A percentile compares a stretch with the other conserved stretches of the same genome.
Evolutionary conservation across 768 basidiomycete genomes (phyloP).

Genomic region (Leucocoprinus leucothites): DNA sequence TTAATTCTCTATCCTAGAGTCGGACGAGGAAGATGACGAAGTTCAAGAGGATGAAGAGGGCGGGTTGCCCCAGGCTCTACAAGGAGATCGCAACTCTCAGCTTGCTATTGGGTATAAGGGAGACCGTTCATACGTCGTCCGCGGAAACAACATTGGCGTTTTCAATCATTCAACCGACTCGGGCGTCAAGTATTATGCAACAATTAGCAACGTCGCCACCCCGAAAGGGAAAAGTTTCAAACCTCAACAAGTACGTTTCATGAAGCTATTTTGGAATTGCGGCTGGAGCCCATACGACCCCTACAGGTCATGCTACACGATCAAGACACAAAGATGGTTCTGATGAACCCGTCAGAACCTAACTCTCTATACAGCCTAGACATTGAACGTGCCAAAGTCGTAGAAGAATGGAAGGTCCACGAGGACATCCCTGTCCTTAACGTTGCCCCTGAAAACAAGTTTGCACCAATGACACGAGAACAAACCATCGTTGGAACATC

Average conservation of each 20-base stretch:
- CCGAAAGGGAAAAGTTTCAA: constrained; percentile 81
- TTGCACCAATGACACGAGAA: constrained; percentile 87
- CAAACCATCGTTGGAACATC: constrained; percentile 93
- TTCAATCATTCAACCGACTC: constrained; percentile 68
- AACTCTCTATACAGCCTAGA: constrained; percentile 89
- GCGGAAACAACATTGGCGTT: constrained; percentile 89
- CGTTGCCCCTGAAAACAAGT: constrained; percentile 91
- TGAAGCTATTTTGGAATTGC: background rate
- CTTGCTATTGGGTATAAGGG: constrained; percentile 94
- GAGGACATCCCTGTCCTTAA: constrained; percentile 84
- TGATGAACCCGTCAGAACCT: constrained; percentile 80
- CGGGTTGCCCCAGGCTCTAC: constrained; percentile 32
- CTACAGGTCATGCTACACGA: constrained; percentile 91
- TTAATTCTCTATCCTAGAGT: constrained; percentile 27
- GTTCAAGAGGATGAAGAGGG: constrained; percentile 39
- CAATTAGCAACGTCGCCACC: constrained; percentile 80
- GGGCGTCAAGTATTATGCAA: constrained; percentile 80
- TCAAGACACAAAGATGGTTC: constrained; percentile 92
- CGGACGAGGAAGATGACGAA: constrained; percentile 46
- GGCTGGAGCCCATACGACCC: background rate
- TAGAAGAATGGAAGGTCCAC: constrained; percentile 99
- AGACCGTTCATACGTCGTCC: constrained; percentile 89
- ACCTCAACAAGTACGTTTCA: constrained; percentile 69
- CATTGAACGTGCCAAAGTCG: constrained; percentile 90
- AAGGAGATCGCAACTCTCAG: constrained; percentile 79